These are phyloP conservation scores for Amphibolis antarctica DNA, from an alignment of 106 monocot species.

Conservation along the genomic window DNA sequence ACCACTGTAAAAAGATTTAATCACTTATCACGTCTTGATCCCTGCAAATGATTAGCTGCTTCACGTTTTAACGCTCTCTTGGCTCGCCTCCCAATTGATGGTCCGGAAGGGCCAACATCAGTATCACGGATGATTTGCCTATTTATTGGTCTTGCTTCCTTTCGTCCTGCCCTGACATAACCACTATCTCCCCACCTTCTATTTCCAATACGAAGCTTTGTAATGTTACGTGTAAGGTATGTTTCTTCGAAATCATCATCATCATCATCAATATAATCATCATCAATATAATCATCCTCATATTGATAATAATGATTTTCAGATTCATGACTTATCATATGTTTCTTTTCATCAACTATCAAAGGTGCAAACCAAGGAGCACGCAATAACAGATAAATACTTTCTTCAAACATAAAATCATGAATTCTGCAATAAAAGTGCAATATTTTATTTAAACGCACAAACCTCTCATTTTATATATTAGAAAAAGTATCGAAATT, in stretches of 20 bases:
- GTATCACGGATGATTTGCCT: conserved; percentile 10
- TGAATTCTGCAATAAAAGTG: conserved; percentile 46
- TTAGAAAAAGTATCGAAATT: background rate
- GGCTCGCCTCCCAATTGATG: conserved; percentile 38
- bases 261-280: conserved; percentile 9
- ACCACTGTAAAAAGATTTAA: too few relatives aligned
- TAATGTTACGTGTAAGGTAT: conserved; percentile 19
- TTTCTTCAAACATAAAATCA: conserved; percentile 91
- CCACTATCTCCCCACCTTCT: conserved; percentile 91
- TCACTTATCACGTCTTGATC: conserved; percentile 34
- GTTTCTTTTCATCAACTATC: conserved; percentile 33
- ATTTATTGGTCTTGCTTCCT: conserved; percentile 61
- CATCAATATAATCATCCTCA: conserved; percentile 15
- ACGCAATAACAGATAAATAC: conserved; percentile 78
- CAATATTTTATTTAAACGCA: background rate
- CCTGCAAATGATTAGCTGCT: conserved; percentile 52
- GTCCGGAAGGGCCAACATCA: conserved; percentile 33
- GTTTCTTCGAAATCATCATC: conserved; percentile 51
- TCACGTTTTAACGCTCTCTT: conserved; percentile 59
- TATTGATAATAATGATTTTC: conserved; percentile 18
- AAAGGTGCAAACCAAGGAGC: conserved; percentile 82
- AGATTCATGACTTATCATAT: background rate
- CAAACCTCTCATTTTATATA: background rate
- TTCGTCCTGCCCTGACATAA: conserved; percentile 65
- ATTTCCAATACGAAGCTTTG: conserved; percentile 67